Evolutionary conservation across 192 early-diverging fungal species (phyloP).

Genomic region (Umbelopsis sp.): DNA sequence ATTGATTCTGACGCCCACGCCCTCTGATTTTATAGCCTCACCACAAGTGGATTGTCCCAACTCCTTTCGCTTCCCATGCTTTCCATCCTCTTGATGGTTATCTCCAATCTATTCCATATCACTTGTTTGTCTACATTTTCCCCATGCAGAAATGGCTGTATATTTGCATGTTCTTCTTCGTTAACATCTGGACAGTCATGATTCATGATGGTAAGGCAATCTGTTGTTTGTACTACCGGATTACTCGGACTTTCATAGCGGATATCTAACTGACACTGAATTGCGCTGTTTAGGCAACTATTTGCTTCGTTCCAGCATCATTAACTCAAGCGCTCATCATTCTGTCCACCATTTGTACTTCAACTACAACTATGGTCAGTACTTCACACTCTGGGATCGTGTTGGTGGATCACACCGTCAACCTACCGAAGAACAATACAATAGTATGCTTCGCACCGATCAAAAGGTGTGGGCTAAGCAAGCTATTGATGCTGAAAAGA

Average conservation of each 20-base stretch:
- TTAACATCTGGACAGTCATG: conserved; percentile 95
- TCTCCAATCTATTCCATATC: conserved; percentile 94
- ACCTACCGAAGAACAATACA: conserved; percentile 67
- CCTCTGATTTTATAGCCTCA: conserved; percentile 42
- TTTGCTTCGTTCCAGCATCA: conserved; percentile 61
- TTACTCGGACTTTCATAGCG: background rate
- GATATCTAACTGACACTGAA: background rate
- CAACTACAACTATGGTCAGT: conserved; percentile 99
- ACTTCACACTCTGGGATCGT: conserved; percentile 94
- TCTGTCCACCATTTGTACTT: conserved; percentile 98
- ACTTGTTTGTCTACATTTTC: conserved; percentile 86
- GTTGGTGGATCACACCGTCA: conserved; percentile 68
- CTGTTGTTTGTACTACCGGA: background rate
- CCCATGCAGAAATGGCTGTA: conserved; percentile 95
- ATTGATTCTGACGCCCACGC: background rate
- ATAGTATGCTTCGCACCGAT: conserved; percentile 60
- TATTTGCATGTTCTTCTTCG: conserved; percentile 78
- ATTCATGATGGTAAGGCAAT: conserved; percentile 86
- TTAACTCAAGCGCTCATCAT: conserved; percentile 95
- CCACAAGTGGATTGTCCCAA: conserved; percentile 72
- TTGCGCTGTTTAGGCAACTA: conserved; percentile 60
- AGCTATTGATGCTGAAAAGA: conserved; percentile 59
- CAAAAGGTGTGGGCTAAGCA: conserved; percentile 65
- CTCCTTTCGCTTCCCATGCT: conserved; percentile 93
- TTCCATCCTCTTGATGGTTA: conserved; percentile 97